Conservation (phyloP, 2,329 filamentous ascomycete genomes). For the Hypomyces rosellus region DNA sequence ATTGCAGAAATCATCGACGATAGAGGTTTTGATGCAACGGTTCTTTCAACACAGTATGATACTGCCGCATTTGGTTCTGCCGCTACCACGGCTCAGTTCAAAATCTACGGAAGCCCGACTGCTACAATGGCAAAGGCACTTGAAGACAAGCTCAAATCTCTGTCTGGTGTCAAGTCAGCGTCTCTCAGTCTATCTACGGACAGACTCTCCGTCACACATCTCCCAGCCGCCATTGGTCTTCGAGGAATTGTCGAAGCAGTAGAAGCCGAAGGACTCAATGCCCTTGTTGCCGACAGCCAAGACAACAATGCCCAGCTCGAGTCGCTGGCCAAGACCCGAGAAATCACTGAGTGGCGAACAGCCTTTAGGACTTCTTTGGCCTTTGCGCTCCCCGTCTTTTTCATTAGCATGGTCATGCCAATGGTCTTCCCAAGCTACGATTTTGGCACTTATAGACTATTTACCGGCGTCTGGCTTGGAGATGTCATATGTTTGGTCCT, state of each 20-base stretch:
- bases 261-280: slow-evolving; percentile 80
- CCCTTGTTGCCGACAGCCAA: slow-evolving; percentile 80
- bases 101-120: slow-evolving; percentile 73
- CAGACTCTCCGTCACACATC: slow-evolving; percentile 66
- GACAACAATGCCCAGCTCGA: slow-evolving; percentile 97
- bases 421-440: slow-evolving; percentile 75
- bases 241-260: slow-evolving; percentile 75
- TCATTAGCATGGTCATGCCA: slow-evolving; percentile 89
- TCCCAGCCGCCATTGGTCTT: slow-evolving; percentile 66
- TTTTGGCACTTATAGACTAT: slow-evolving; percentile 60
- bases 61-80: slow-evolving; percentile 46
- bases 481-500: slow-evolving; percentile 78
- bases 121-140: slow-evolving; percentile 65
- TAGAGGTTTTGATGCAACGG: slow-evolving; percentile 75
- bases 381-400: slow-evolving; percentile 85
- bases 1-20: slow-evolving; percentile 84
- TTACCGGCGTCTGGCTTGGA: slow-evolving; percentile 78
- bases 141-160: slow-evolving; percentile 58
- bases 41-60: slow-evolving; percentile 70
- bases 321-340: slow-evolving; percentile 90
- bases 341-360: slow-evolving; percentile 86
- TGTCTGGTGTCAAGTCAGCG: slow-evolving; percentile 68
- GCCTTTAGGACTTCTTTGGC: slow-evolving; percentile 71
- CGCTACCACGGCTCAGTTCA: slow-evolving; percentile 65
- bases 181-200: slow-evolving; percentile 68